Conservation (phyloP, 2,329 filamentous ascomycete genomes). For the Cadophora malorum region DNA sequence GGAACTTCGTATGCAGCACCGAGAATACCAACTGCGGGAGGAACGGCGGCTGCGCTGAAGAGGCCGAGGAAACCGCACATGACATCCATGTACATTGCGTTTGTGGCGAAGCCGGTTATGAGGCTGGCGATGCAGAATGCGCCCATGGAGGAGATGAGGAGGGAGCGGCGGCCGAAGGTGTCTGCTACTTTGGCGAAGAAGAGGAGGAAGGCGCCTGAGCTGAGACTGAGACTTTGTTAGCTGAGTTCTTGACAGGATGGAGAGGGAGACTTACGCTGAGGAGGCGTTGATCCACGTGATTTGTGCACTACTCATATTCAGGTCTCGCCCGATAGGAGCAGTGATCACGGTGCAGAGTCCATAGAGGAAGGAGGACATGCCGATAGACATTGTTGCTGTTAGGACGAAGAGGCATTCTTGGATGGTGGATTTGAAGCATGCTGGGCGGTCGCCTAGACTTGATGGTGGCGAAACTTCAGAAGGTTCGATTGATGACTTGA, state of each 20-base stretch:
- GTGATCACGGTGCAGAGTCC: slow-evolving; percentile 67
- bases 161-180: slow-evolving; percentile 64
- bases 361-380: slow-evolving; percentile 64
- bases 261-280: slow-evolving; percentile 51
- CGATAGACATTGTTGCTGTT: slow-evolving; percentile 71
- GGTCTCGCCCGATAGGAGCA: slow-evolving; percentile 62
- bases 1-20: slow-evolving; percentile 67
- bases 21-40: slow-evolving; percentile 68
- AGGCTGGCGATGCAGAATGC: slow-evolving; percentile 64
- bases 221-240: slow-evolving; percentile 51
- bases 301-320: slow-evolving; percentile 69
- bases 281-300: slow-evolving; percentile 72
- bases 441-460: slow-evolving; percentile 51
- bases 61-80: slow-evolving; percentile 69
- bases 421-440: slow-evolving; percentile 65
- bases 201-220: slow-evolving; percentile 68
- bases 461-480: background rate
- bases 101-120: slow-evolving; percentile 63
- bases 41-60: slow-evolving; percentile 66
- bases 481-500: background rate
- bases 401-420: slow-evolving; percentile 71
- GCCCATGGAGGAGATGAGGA: slow-evolving; percentile 66
- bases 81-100: slow-evolving; percentile 65
- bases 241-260: background rate
- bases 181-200: slow-evolving; percentile 71